Percentiles rank a stretch among this genome's conserved stretches.
Conservation (phyloP, 331 rosid genomes). For the Rhamnella rubrinervis region DNA sequence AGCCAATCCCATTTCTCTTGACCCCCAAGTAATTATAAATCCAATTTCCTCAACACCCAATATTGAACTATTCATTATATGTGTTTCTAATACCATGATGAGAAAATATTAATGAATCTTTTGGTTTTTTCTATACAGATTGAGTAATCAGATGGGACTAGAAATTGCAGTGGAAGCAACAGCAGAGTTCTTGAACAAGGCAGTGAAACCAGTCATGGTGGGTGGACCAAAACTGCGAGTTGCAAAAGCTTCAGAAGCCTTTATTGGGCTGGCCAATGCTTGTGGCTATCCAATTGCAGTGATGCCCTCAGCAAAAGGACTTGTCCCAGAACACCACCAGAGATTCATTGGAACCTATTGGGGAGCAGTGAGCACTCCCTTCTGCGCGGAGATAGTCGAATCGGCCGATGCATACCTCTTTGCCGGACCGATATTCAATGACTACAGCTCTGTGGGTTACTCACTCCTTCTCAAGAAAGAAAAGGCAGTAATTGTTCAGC, state of each 20-base stretch:
- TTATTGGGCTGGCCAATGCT: conserved; percentile 45
- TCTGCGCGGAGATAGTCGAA: conserved; percentile 49
- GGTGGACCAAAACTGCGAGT: conserved; percentile 52
- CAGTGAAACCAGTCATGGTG: conserved; percentile 49
- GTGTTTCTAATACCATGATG: neutral
- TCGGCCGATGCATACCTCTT: conserved; percentile 48
- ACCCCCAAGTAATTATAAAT: neutral
- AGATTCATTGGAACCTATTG: conserved; percentile 55
- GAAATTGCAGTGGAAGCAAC: conserved; percentile 56
- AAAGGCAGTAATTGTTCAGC: conserved; percentile 46
- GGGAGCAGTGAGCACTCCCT: conserved; percentile 47
- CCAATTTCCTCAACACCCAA: neutral
- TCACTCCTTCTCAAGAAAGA: conserved; percentile 56
- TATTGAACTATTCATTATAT: neutral
- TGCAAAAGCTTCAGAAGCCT: conserved; percentile 33
- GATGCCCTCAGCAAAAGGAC: conserved; percentile 59
- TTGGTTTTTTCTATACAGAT: conserved; percentile 22
- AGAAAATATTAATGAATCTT: neutral
- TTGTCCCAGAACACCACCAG: conserved; percentile 37
- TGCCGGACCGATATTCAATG: conserved; percentile 57
- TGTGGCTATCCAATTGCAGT: conserved; percentile 38
- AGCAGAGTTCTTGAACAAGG: conserved; percentile 47
- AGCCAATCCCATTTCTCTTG: neutral
- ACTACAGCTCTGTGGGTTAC: conserved; percentile 53
- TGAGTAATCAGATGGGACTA: conserved; percentile 41